phyloP scores from a whole-genome alignment of 2,329 filamentous ascomycete species.

The Alternaria ethzedia region DNA sequence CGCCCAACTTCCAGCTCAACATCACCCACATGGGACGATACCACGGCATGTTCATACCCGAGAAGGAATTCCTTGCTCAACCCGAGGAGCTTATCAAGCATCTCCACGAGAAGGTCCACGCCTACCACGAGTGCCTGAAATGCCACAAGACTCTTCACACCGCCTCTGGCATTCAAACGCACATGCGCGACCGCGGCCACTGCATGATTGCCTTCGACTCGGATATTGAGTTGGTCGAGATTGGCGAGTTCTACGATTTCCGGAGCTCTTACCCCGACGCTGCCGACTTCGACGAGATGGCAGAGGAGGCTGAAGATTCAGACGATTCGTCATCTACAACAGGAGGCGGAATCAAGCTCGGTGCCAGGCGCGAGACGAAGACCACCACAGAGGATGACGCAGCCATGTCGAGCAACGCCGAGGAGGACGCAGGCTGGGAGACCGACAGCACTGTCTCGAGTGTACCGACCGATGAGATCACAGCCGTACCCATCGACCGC shows the following conservation, averaged over 20 bases:
- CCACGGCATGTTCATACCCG: conserved; percentile 96
- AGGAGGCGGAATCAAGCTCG: conserved; percentile 71
- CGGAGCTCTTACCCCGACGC: conserved; percentile 90
- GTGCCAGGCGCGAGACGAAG: conserved; percentile 62
- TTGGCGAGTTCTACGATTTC: conserved; percentile 98
- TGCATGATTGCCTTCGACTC: conserved; percentile 94
- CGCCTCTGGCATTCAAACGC: conserved; percentile 82
- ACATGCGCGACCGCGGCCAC: conserved; percentile 96
- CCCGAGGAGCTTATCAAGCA: conserved; percentile 80
- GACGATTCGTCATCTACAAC: conserved; percentile 58
- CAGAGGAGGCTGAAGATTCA: conserved; percentile 46
- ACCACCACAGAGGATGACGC: conserved; percentile 45
- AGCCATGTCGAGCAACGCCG: conserved; percentile 58
- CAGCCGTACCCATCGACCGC: conserved; percentile 77
- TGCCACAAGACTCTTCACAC: conserved; percentile 85
- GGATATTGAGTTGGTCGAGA: conserved; percentile 88
- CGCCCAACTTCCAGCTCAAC: conserved; percentile 76
- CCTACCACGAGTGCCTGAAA: conserved; percentile 83
- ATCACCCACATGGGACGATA: conserved; percentile 87
- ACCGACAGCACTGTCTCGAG: conserved; percentile 89
- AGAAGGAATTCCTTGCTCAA: conserved; percentile 82
- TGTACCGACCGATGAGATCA: conserved; percentile 83
- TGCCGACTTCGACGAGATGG: conserved; percentile 63
- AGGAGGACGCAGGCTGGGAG: conserved; percentile 87
- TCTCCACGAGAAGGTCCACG: conserved; percentile 78